Evolutionary conservation across 139 green algal genomes (phyloP).

Genomic region (Nannochloris sp.): DNA sequence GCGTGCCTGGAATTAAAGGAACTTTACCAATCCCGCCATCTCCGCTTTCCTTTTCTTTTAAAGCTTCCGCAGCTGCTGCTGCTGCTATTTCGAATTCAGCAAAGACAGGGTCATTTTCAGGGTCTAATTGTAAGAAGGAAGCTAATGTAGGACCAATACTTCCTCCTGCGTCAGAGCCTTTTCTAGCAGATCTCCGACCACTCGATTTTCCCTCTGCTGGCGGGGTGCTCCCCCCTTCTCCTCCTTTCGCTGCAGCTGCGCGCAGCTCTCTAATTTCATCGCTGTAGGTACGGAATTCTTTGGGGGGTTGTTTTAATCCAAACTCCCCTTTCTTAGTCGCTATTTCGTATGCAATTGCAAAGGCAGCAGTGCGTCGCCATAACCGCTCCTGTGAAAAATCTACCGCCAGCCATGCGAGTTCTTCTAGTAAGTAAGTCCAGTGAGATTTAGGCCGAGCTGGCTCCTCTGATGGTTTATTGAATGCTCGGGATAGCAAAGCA

Average conservation of each 20-base stretch:
- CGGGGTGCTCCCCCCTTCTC: not conserved
- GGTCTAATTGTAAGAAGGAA: constrained; percentile 6
- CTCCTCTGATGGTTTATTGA: constrained; percentile 29
- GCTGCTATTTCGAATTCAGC: constrained; percentile 12
- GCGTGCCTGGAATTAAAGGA: not conserved
- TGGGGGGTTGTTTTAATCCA: constrained; percentile 8
- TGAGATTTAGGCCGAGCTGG: constrained; percentile 31
- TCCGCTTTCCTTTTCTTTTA: too few species aligned
- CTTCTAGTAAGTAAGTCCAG: constrained; percentile 48
- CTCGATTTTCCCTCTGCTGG: not conserved
- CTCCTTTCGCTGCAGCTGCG: not conserved
- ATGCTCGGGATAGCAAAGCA: constrained; percentile 33
- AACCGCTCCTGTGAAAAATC: constrained; percentile 62
- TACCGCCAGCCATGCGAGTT: constrained; percentile 53
- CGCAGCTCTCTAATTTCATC: constrained; percentile 5
- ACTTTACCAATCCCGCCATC: not conserved
- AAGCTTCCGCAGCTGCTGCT: not conserved
- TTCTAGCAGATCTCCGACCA: not conserved
- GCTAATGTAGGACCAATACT: not conserved
- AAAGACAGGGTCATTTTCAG: constrained; percentile 20
- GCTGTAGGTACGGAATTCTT: constrained; percentile 6
- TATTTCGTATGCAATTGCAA: constrained; percentile 25
- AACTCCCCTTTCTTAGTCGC: constrained; percentile 23
- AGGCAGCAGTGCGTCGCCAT: constrained; percentile 44
- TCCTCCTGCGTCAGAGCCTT: not conserved